A percentile compares a stretch with the other conserved stretches of the same genome.
Conservation (phyloP, 371 early-diverging fungal species). For the Pancytospora philotis region DNA sequence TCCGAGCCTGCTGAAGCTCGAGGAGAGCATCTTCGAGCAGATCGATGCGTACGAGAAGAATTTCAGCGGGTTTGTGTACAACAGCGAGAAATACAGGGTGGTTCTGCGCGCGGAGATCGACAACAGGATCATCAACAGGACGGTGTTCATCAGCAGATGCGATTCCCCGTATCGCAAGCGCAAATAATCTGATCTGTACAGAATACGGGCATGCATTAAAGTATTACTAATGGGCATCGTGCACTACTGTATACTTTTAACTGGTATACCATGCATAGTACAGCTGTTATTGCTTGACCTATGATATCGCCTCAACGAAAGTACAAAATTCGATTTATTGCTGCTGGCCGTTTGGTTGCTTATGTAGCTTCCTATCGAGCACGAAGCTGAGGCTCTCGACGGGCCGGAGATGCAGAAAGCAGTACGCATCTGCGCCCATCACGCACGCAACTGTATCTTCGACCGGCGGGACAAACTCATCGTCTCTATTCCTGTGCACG, state of each 20-base stretch:
- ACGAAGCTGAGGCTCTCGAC: neutral
- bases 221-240: too few species aligned
- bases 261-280: too few species aligned
- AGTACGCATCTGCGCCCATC: neutral
- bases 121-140: conserved; percentile 54
- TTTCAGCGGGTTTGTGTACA: conserved; percentile 33
- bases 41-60: conserved; percentile 34
- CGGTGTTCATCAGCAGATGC: conserved; percentile 47
- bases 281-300: too few species aligned
- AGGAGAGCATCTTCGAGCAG: conserved; percentile 62
- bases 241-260: too few species aligned
- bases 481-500: neutral
- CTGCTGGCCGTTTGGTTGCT: too few species aligned
- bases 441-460: neutral
- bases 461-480: neutral
- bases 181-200: conserved; percentile 14
- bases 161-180: conserved; percentile 35
- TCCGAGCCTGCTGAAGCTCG: conserved; percentile 68
- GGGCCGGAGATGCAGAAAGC: neutral
- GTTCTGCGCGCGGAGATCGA: conserved; percentile 45
- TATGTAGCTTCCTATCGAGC: too few species aligned
- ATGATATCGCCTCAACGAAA: too few species aligned
- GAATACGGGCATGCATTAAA: too few species aligned
- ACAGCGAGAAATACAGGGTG: conserved; percentile 22
- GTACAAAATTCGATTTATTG: too few species aligned